These are phyloP conservation scores for Penicillium sp. DNA, from an alignment of 2,329 filamentous ascomycete genomes.

Conservation along the genomic window DNA sequence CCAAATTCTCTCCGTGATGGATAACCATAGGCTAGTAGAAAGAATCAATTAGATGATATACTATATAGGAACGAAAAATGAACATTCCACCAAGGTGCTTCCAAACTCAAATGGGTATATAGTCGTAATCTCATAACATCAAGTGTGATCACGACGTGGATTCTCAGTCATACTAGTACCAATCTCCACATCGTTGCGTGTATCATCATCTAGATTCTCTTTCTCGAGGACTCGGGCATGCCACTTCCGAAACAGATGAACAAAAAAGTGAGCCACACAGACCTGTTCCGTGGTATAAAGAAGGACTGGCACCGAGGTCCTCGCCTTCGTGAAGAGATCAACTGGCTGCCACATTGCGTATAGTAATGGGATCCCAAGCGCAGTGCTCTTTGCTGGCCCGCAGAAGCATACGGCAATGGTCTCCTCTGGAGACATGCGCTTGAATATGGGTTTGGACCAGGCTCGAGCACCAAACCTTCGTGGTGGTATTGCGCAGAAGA, in stretches of 20 bases:
- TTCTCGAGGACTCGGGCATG: constrained; percentile 20
- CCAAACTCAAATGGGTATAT: not conserved
- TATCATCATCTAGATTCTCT: constrained; percentile 12
- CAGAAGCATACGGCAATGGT: constrained; percentile 72
- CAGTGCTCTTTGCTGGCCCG: constrained; percentile 70
- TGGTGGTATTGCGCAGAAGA: constrained; percentile 48
- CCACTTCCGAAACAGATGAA: constrained; percentile 39
- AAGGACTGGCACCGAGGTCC: constrained; percentile 40
- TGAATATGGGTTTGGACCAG: constrained; percentile 29
- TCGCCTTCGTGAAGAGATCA: constrained; percentile 37
- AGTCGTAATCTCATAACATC: constrained; percentile 1
- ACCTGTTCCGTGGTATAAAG: constrained; percentile 43
- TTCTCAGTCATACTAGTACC: constrained; percentile 12
- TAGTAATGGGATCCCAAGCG: constrained; percentile 66
- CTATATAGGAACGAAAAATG: no score
- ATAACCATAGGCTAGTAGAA: no score
- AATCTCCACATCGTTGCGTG: constrained; percentile 6
- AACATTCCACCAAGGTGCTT: no score
- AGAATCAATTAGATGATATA: not conserved
- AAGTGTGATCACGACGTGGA: not conserved
- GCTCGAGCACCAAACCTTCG: constrained; percentile 16
- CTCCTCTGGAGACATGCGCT: constrained; percentile 55
- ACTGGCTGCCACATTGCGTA: constrained; percentile 60
- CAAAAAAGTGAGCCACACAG: constrained; percentile 41
- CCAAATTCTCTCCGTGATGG: no score